phyloP scores from a whole-genome alignment of 768 basidiomycete species.

The Psilocybe cubensis region DNA sequence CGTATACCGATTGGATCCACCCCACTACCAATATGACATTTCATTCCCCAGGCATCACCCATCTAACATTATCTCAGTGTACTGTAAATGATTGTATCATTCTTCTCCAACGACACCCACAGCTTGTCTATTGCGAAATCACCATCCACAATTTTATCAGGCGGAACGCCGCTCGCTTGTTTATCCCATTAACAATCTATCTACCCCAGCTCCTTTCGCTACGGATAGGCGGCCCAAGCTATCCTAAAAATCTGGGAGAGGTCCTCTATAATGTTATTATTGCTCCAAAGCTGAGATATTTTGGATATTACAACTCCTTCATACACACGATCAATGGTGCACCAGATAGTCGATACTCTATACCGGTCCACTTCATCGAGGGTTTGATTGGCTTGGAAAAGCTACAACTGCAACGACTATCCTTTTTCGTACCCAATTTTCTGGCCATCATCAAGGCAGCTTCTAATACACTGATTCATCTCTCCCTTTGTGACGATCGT shows the following conservation, averaged over 20 bases:
- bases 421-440: background rate
- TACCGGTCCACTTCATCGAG: background rate
- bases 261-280: background rate
- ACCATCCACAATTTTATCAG: background rate
- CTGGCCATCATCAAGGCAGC: background rate
- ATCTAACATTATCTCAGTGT: background rate
- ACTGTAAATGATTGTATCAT: background rate
- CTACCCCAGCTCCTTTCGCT: background rate
- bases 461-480: background rate
- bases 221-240: background rate
- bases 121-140: background rate
- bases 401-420: background rate
- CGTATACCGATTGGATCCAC: background rate
- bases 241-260: background rate
- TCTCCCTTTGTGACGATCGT: too few species aligned
- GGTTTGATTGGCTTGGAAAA: background rate
- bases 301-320: background rate
- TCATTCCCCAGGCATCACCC: background rate
- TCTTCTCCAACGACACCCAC: background rate
- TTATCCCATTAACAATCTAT: background rate
- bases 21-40: background rate
- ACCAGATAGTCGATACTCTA: too few species aligned
- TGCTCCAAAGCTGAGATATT: background rate
- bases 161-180: background rate
- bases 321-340: background rate